Evolutionary conservation across 2,329 filamentous ascomycete genomes (phyloP), one percentile per base, ranked within the genome.

Genomic region (Venturia nashicola): DNA sequence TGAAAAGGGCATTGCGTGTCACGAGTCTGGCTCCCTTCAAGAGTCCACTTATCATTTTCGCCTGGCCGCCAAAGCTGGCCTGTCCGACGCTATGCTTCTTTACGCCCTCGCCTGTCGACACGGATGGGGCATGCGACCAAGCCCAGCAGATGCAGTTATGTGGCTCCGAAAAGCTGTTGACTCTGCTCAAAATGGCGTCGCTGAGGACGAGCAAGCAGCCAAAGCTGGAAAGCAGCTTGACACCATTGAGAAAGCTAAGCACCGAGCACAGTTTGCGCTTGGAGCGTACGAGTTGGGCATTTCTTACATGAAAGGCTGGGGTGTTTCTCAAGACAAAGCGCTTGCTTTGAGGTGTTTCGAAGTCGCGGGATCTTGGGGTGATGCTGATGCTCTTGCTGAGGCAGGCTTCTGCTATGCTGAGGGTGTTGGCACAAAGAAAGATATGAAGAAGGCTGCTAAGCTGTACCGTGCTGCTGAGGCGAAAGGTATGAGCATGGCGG

Each of bases 271-370:
- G 71, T 96, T 97, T 74, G 94, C 93, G 0, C 81, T 97, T 55
- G 94, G 91, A 70, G 92, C 97, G 63, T 99, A 99, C 70, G 94
- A 99, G 76, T 81, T 99, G 32, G 94, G 94, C 3, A 91, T 97
- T 34, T 96, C 91, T 72, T 93, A 97, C 72, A 91, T 97, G 85
- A 97, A 99, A 70, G 94, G 94, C 5, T 99, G 94, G 94, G 94
- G 94, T 18, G 95, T 96, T 46, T 86, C 93, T 69, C 91, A 96
- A 75, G 94, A 99, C 72, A 96, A 94, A 73, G 77, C 83, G 5
- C 82, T 97, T 65, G 94, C 91, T 0, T 76, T 99, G 70, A 84
- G 91, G 62, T 99, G 94, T 73, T 99, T 97, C 72, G 94, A 99
- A 74, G 96, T 97, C 69, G 94, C 94, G 51, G 93, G 90, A 62